These are phyloP conservation scores for Craterostigma plantagineum DNA, from an alignment of 257 asterid genomes.

Conservation along the genomic window DNA sequence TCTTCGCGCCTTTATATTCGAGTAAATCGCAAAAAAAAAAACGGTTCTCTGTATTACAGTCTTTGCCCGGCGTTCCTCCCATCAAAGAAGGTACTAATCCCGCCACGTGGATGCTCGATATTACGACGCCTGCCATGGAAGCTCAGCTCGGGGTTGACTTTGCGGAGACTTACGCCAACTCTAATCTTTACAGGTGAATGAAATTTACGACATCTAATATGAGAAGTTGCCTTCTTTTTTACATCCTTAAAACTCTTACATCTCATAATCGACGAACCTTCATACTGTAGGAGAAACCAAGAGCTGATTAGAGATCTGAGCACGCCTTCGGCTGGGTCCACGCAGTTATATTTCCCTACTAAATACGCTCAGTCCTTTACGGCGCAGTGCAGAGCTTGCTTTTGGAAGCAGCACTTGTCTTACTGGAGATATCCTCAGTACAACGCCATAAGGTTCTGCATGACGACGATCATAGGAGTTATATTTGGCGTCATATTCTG, in stretches of 20 bases:
- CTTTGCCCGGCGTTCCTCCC: constrained; percentile 56
- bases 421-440: constrained; percentile 70
- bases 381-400: constrained; percentile 61
- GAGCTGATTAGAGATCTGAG: constrained; percentile 51
- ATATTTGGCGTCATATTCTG: constrained; percentile 64
- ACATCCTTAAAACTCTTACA: background rate
- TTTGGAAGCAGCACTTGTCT: constrained; percentile 61
- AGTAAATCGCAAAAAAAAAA: too few relatives aligned
- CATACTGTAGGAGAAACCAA: constrained; percentile 67
- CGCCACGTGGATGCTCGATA: constrained; percentile 85
- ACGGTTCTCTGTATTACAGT: constrained; percentile 15
- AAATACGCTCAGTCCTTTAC: constrained; percentile 41
- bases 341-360: constrained; percentile 36
- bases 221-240: background rate
- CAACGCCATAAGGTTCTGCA: constrained; percentile 42
- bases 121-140: constrained; percentile 49
- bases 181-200: constrained; percentile 61
- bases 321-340: constrained; percentile 45
- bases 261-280: too few relatives aligned
- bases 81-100: constrained; percentile 70
- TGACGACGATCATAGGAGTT: constrained; percentile 45
- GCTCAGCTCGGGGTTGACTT: constrained; percentile 60
- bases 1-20: too few relatives aligned
- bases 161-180: constrained; percentile 45
- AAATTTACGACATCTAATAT: background rate